Percentiles rank a stretch among this genome's conserved stretches.
These are phyloP conservation scores for Nannochloropsis salina DNA, from an alignment of 108 stramenopile species.

Conservation along the genomic window DNA sequence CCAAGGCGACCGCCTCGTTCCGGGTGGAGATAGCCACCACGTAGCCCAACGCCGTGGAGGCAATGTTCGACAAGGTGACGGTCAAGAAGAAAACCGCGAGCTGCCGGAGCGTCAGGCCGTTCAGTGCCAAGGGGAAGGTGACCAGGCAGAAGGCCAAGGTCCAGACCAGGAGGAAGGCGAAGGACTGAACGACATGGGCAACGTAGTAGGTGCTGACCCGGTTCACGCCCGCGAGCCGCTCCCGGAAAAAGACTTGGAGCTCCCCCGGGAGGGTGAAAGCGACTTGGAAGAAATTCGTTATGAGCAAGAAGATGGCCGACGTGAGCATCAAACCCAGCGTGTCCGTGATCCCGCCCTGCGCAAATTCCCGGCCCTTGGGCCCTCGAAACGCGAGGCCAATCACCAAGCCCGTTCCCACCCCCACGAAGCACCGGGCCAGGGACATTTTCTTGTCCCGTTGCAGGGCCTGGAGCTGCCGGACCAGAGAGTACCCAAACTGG, in stretches of 20 bases:
- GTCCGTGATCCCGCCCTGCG: slow-evolving; percentile 3
- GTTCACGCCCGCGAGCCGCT: not conserved
- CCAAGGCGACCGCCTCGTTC: not conserved
- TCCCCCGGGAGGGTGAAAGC: slow-evolving; percentile 8
- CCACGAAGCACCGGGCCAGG: not conserved
- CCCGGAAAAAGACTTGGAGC: not conserved
- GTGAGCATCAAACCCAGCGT: not conserved
- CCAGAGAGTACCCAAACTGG: not conserved
- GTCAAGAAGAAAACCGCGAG: not conserved
- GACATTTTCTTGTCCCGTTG: not conserved
- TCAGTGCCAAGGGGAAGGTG: not conserved
- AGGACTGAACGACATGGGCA: not conserved
- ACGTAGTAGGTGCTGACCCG: not conserved
- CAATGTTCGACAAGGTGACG: not conserved
- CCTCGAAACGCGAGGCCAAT: not conserved
- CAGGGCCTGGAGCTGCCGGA: not conserved
- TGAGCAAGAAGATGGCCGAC: not conserved
- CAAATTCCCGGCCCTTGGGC: slow-evolving; percentile 8
- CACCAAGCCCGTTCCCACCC: not conserved
- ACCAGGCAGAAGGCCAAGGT: not conserved
- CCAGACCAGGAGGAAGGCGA: not conserved
- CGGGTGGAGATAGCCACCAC: not conserved
- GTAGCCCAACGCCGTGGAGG: not conserved
- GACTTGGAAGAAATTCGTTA: not conserved
- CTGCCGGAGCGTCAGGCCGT: not conserved